Evolutionary conservation across 192 early-diverging fungal genomes (phyloP).

Genomic region (Cetraspora pellucida): DNA sequence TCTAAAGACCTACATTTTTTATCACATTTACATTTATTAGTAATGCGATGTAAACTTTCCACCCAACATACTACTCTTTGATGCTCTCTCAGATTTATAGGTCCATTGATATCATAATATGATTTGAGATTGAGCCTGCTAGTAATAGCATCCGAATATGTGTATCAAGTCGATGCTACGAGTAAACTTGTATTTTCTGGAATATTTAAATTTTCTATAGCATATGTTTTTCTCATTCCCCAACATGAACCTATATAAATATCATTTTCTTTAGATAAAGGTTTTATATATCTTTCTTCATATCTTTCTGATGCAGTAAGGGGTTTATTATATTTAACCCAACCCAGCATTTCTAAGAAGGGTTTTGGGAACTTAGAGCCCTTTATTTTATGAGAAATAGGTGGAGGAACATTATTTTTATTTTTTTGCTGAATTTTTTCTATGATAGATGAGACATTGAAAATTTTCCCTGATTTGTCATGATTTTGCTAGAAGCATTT

Average conservation of each 20-base stretch:
- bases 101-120: constrained; percentile 10
- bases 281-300: constrained; percentile 22
- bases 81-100: constrained; percentile 14
- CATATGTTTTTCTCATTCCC: constrained; percentile 18
- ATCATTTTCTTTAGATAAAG: constrained; percentile 27
- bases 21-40: constrained; percentile 22
- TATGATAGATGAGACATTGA: constrained; percentile 23
- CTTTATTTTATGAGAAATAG: constrained; percentile 8
- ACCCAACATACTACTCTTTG: constrained; percentile 15
- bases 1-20: background rate
- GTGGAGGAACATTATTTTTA: constrained; percentile 19
- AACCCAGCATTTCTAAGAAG: constrained; percentile 24
- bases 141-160: constrained; percentile 9
- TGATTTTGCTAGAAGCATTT: constrained; percentile 30
- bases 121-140: constrained; percentile 19
- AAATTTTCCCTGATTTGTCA: constrained; percentile 22
- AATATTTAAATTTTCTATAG: constrained; percentile 20
- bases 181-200: constrained; percentile 14
- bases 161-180: background rate
- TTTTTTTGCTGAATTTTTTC: constrained; percentile 30
- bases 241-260: constrained; percentile 21
- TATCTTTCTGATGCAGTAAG: constrained; percentile 18
- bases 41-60: constrained; percentile 21
- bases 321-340: constrained; percentile 8
- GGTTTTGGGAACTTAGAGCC: too few relatives aligned